phyloP scores from a whole-genome alignment of 192 early-diverging fungal genomes.

The Linnemannia hyalina region DNA sequence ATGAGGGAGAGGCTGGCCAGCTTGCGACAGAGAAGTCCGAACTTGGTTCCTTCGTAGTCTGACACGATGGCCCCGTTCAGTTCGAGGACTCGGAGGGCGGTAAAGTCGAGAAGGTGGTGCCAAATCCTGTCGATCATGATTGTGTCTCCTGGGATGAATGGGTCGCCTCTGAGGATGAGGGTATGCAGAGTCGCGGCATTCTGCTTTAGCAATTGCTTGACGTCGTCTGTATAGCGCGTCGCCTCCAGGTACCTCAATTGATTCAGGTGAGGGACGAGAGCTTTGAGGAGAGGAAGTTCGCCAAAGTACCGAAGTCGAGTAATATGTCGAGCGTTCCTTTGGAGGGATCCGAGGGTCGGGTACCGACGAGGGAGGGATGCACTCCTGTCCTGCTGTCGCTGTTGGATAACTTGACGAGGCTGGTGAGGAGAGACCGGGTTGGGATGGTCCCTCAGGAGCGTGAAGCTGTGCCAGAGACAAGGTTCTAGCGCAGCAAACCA shows the following conservation, averaged over 20 bases:
- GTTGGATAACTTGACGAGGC: not conserved
- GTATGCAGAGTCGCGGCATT: constrained; percentile 14
- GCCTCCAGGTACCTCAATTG: constrained; percentile 24
- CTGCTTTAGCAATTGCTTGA: constrained; percentile 28
- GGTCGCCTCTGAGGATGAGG: constrained; percentile 21
- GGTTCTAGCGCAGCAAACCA: constrained; percentile 21
- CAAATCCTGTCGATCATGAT: constrained; percentile 21
- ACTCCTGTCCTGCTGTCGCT: not conserved
- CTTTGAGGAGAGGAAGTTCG: constrained; percentile 5
- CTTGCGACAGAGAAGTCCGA: constrained; percentile 14
- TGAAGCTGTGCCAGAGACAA: constrained; percentile 24
- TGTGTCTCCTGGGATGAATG: constrained; percentile 3
- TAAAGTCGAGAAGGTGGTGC: constrained; percentile 5
- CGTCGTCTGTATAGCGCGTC: not conserved
- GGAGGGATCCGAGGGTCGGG: not conserved
- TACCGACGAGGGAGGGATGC: not conserved
- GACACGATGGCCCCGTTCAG: constrained; percentile 28
- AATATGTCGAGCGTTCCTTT: constrained; percentile 21
- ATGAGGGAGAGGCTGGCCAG: constrained; percentile 8
- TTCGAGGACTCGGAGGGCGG: not conserved
- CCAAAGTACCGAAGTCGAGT: constrained; percentile 17
- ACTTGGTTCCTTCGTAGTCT: constrained; percentile 16
- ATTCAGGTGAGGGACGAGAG: constrained; percentile 11
- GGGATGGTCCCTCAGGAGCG: constrained; percentile 4
- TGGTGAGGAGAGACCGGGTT: not conserved